Evolutionary conservation across 2,329 filamentous ascomycete species (phyloP), one percentile per base, ranked within the genome.

Genomic region (Biscogniauxia marginata): DNA sequence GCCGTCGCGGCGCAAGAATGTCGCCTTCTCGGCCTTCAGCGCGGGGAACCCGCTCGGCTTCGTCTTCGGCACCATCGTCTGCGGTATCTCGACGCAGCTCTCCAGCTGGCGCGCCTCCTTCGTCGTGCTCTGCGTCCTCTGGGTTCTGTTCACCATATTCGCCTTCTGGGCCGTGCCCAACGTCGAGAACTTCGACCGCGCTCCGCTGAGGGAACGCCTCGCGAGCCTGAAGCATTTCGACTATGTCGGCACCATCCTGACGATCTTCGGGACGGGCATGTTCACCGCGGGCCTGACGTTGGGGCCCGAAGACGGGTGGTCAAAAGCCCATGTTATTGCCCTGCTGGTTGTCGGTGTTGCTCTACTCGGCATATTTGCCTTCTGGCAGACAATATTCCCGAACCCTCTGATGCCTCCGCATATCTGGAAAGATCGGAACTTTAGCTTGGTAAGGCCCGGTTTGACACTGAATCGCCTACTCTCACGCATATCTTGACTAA

Each of bases 71-170:
- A 77, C 81, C 39, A 82, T 90, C 2, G 76, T 86, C 2, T 83
- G 82, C 7, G 87, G 87, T 0, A 73, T 89, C 9, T 84, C 83
- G 0, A 82, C 84, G 0, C 77, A 82, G 53, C 65, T 88, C 1
- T 83, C 84, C 58, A 82, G 77, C 55, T 90, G 87, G 87, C 76
- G 86, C 44, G 83, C 85, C 0, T 77, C 79, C 0, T 89, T 86
- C 65, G 84, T 82, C 68, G 70, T 87, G 11, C 73, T 89, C 16
- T 77, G 84, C 1, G 84, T 89, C 52, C 79, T 89, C 25, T 89
- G 87, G 73, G 77, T 82, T 1, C 66, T 84, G 11, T 80, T 88
- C 60, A 82, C 82, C 0, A 66, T 82, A 1, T 69, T 84, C 16
- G 84, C 84, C 0, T 63, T 82, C 22, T 87, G 84, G 75, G 84